A percentile compares a stretch with the other conserved stretches of the same genome.
Conservation (phyloP, 768 basidiomycete species). For the Rhizopogon roseolus region DNA sequence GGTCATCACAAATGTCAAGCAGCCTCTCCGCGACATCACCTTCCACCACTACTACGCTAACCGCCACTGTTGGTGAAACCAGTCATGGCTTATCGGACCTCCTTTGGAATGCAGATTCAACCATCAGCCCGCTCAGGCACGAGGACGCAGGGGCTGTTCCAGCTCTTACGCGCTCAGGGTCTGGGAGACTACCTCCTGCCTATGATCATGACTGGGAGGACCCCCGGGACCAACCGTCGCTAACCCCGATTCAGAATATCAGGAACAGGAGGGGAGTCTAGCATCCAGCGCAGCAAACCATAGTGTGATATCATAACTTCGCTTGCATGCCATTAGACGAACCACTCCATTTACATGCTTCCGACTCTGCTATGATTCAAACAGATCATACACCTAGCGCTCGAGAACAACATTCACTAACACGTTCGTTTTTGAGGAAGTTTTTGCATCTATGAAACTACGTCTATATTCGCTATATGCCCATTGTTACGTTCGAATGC, state of each 20-base stretch:
- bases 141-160: conserved; percentile 1
- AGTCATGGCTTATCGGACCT: background rate
- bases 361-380: background rate
- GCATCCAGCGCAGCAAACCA: background rate
- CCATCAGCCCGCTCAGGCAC: background rate
- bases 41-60: background rate
- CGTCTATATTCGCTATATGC: no score
- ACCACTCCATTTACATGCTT: background rate
- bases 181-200: conserved; percentile 6
- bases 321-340: background rate
- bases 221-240: background rate
- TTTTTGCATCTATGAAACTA: no score
- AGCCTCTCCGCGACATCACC: background rate
- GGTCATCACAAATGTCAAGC: background rate
- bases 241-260: background rate
- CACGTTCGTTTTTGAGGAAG: no score
- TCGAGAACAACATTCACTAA: no score
- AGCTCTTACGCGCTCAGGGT: background rate
- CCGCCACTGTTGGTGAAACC: background rate
- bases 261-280: background rate
- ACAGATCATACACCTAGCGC: background rate
- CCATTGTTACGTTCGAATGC: no score
- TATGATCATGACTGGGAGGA: conserved; percentile 3
- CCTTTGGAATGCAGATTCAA: background rate
- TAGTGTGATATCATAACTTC: background rate